Evolutionary conservation across 1,139 yeast genomes (phyloP).

Genomic region (Protomyces pachydermus): DNA sequence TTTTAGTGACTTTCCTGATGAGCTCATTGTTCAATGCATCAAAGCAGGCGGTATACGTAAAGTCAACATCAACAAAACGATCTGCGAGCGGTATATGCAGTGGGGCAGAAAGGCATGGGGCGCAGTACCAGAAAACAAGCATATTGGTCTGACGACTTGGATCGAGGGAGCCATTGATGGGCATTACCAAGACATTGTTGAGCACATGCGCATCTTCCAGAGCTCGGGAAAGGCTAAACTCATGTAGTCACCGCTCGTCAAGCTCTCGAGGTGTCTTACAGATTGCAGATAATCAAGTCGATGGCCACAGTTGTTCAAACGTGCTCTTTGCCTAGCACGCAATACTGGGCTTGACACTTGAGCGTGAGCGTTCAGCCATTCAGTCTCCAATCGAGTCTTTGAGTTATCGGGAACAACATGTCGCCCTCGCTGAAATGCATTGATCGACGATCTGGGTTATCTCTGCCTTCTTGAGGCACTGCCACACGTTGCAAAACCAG

Average conservation of each 20-base stretch:
- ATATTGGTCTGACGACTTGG: not conserved
- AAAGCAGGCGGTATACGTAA: slow-evolving; percentile 7
- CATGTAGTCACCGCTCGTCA: not conserved
- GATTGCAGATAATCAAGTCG: not conserved
- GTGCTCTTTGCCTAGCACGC: too few relatives aligned
- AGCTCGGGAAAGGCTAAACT: slow-evolving; percentile 1
- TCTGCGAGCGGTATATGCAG: not conserved
- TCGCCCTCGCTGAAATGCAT: too few relatives aligned
- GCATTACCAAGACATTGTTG: not conserved
- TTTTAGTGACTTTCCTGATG: not conserved
- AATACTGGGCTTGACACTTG: too few relatives aligned
- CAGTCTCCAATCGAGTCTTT: too few relatives aligned
- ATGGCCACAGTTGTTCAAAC: not conserved
- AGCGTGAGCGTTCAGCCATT: too few relatives aligned
- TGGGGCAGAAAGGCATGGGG: not conserved
- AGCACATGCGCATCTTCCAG: not conserved
- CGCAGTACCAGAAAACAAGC: not conserved
- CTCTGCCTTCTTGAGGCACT: too few relatives aligned
- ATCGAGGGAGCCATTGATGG: not conserved
- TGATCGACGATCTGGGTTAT: too few relatives aligned
- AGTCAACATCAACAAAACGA: slow-evolving; percentile 15
- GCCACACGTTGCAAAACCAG: too few relatives aligned
- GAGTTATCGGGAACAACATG: too few relatives aligned
- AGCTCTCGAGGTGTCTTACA: not conserved
- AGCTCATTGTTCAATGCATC: not conserved